Base-by-base conservation (phyloP, 371 early-diverging fungal genomes). In the Homolaphlyctis polyrhiza region DNA sequence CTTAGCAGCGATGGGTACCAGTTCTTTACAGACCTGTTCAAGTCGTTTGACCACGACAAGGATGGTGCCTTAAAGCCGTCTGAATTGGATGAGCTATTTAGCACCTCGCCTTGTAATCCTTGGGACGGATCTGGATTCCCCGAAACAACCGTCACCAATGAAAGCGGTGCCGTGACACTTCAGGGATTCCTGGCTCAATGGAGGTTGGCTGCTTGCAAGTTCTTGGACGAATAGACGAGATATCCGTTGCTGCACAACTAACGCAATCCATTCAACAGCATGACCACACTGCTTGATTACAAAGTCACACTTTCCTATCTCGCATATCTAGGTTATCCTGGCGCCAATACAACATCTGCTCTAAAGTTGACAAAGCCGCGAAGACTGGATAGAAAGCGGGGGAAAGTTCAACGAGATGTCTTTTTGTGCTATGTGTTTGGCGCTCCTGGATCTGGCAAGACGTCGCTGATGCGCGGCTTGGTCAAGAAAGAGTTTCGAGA, bases 141-240 rank as follows among this genome's bases (percentile, higher is more conserved):
- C n/a, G 88, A 93, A 61, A 89, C 94, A 14, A 92, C 93, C 0
- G 85, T 95, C 25, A 93, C 95, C 18, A 92, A 92, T 30, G 91
- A 90, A 28, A 78, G 89, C 2, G 94, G 93, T 2, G 86, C 89
- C 4, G 91, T 97, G 6, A 95, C 97, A 4, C 76, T 96, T 45
- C 96, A 95, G 73, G 96, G 97, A 23, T 97, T 94, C 81, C 74
- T 97, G 47, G 97, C 96, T 27, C 95, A 94, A 70, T 97, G 98
- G 98, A 94, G 91, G 91, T 90, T 71, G 4, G 36, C 52, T 11
- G 14, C 25, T 52, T 11, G 8, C 28, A 25, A n/a, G 8, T 4
- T 5, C 39, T 39, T 18, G 39, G 39, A 11, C n/a, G n/a, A n/a
- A n/a, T n/a, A n/a, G n/a, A 39, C 18, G 11, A 11, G 18, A 14